Conservation (phyloP, 495 filamentous ascomycete genomes). For the Xylaria venustula region DNA sequence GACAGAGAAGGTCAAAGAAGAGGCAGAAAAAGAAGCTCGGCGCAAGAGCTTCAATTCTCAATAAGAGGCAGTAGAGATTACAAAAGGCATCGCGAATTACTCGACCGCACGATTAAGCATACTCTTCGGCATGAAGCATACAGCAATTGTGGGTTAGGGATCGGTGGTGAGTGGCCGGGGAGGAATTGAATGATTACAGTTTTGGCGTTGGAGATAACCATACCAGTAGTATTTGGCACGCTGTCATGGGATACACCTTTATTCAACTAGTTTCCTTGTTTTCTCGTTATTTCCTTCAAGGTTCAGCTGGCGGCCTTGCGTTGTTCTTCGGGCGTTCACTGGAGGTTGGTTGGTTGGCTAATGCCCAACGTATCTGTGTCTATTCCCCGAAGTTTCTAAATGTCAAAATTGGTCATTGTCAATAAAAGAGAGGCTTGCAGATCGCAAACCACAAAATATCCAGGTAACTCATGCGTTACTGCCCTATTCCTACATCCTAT, state of each 20-base stretch:
- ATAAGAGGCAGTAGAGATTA: not conserved
- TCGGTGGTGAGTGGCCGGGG: not conserved
- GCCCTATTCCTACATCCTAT: not conserved
- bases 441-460: not conserved
- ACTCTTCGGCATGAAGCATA: slow-evolving; percentile 9
- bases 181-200: not conserved
- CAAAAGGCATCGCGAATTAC: not conserved
- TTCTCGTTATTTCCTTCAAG: not conserved
- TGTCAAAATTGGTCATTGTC: not conserved
- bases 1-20: slow-evolving; percentile 63
- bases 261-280: not conserved
- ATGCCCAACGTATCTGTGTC: not conserved
- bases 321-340: not conserved
- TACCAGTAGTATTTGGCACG: not conserved
- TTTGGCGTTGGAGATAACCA: not conserved
- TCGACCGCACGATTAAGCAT: not conserved
- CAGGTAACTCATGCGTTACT: not conserved
- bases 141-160: not conserved
- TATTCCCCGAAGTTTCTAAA: not conserved
- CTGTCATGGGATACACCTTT: not conserved
- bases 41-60: slow-evolving; percentile 39
- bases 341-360: not conserved
- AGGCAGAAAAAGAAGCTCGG: slow-evolving; percentile 45
- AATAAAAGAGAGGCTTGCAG: not conserved
- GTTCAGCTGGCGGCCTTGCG: not conserved